phyloP scores from a whole-genome alignment of 306 rosid species.

The Hippophae rhamnoides region DNA sequence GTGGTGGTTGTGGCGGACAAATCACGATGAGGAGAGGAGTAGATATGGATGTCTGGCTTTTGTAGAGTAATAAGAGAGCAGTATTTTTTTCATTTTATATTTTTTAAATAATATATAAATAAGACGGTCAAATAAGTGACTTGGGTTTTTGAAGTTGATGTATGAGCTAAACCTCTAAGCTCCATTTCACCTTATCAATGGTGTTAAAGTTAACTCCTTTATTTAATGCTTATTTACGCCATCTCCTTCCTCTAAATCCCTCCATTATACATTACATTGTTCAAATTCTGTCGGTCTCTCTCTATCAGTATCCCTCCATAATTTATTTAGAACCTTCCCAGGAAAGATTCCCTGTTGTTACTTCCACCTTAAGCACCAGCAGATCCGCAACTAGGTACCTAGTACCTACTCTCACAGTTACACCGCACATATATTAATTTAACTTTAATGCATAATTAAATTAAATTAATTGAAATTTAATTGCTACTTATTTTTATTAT shows the following conservation, averaged over 20 bases:
- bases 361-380: conserved; percentile 35
- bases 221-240: conserved; percentile 29
- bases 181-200: conserved; percentile 37
- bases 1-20: too few relatives aligned
- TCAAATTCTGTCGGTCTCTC: not conserved
- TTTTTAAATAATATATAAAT: too few relatives aligned
- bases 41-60: too few relatives aligned
- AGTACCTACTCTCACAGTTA: conserved; percentile 1
- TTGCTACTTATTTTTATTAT: not conserved
- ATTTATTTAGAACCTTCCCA: conserved; percentile 21
- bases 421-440: not conserved
- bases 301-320: too few relatives aligned
- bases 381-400: conserved; percentile 34
- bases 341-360: conserved; percentile 25
- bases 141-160: conserved; percentile 40
- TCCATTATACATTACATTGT: not conserved
- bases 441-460: too few relatives aligned
- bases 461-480: too few relatives aligned
- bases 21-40: too few relatives aligned
- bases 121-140: too few relatives aligned
- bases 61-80: too few relatives aligned
- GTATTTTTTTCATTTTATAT: too few relatives aligned
- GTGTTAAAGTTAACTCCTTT: conserved; percentile 5
- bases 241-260: not conserved
- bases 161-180: conserved; percentile 30